Evolutionary conservation across 768 basidiomycete genomes (phyloP), one percentile per base, ranked within the genome.

Genomic region (Termitomyces sp.): DNA sequence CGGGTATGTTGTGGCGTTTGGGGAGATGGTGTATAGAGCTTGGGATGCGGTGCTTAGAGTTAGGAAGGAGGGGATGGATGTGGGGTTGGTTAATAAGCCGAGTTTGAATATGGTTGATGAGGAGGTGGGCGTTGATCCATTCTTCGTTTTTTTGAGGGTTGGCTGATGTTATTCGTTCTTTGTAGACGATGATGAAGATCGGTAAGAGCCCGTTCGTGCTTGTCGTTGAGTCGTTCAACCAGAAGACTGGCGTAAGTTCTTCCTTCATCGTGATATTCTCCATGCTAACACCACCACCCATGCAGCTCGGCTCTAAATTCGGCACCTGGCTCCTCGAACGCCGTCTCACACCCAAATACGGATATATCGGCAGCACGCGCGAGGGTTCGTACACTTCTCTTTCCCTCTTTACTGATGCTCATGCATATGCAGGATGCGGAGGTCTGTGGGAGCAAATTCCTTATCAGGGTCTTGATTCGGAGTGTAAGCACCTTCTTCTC

Each of bases 281-380:
- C 64, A 5, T 56, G 11, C 52, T 38, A 51, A 35, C 58, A 16
- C 20, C 57, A n/a, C n/a, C n/a, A n/a, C n/a, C 50, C 44, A 55
- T 53, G 3, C 60, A 84, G 81, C 88, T 93, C 68, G 91, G 91
- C 45, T 90, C 89, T 46, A 91, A 89, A 75, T 89, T 84, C 68
- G 93, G 93, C 24, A 92, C 92, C 0, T 94, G 91, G 91, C 79
- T 94, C 35, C 78, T 95, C 24, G 92, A 94, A 74, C 89, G 92
- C 66, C 77, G 81, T 66, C 84, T 94, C 61, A 88, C 89, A 13
- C 92, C 92, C 46, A 88, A 81, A 69, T 95, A 89, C 69, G 86
- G 81, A 15, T 92, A 94, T 79, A 88, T 94, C 77, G 91, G 91
- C 61, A 85, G 85, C 22, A 83, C 81, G 57, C 90, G 89, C 77